Base-by-base conservation (phyloP, 2,329 filamentous ascomycete genomes). In the Paracorniculantispora psalliotae region DNA sequence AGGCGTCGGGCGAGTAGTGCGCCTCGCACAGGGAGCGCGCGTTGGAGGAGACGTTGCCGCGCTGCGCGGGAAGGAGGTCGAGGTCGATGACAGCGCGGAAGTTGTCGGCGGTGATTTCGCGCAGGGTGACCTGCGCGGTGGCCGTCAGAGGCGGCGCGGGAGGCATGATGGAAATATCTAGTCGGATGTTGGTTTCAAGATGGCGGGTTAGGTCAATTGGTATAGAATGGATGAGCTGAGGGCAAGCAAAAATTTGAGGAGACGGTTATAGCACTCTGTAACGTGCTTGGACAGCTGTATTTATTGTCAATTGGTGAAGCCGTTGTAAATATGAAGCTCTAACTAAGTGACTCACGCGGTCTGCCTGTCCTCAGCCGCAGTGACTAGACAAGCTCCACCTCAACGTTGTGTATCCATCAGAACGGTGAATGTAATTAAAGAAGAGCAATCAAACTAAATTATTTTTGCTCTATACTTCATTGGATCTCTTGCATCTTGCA, bases 1-100 rank as follows among this genome's bases (percentile, higher is more conserved):
- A 61, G 7, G 60, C 60, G n/a, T 61, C 60, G 7, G 55, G 37
- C 2, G 57, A 46, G 33, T 61, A 61, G 51, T 59, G 57, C 46
- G 57, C 23, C 30, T 61, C 60, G 51, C 50, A 55, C 6, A 61
- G 56, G 4, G 57, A 59, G 17, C 44, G 41, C 8, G 51, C 57
- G 51, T 61, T 61, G 15, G 57, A 15, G 19, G 60, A 46, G 7
- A 61, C 48, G 33, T 61, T 61, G 39, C 57, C 60, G 26, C 26
- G 47, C 26, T 61, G 60, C n/a, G 26, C 50, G 2, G 35, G n/a
- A 13, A 23, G 43, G 12, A 53, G 25, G 21, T 53, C 53, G 21
- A 61, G 43, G 35, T 59, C 46, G n/a, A 54, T 54, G 17, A 61
- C 60, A 10, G 57, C 60, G 13, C 60, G 56, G 37, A 44, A 61